phyloP scores from a whole-genome alignment of 2,329 filamentous ascomycete species.

The Verticillium klebahnii region DNA sequence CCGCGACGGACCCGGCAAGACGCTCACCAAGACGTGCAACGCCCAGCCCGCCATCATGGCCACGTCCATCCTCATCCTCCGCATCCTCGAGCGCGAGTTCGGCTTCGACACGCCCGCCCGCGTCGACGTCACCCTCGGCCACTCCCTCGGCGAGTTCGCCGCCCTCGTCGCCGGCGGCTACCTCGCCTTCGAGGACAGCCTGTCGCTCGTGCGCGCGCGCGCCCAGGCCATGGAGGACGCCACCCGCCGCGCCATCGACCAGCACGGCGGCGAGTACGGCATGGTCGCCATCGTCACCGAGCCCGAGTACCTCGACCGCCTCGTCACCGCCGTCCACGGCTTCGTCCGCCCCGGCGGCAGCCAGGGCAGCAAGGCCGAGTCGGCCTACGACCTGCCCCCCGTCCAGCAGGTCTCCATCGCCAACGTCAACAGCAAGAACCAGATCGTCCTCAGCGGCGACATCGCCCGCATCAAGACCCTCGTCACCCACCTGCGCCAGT shows the following conservation, averaged over 20 bases:
- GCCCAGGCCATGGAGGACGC: slow-evolving; percentile 82
- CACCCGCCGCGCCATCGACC: slow-evolving; percentile 58
- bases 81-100: slow-evolving; percentile 81
- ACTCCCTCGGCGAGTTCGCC: slow-evolving; percentile 90
- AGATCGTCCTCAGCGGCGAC: slow-evolving; percentile 89
- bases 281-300: slow-evolving; percentile 94
- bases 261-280: slow-evolving; percentile 77
- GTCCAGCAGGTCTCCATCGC: slow-evolving; percentile 87
- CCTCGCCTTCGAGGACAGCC: slow-evolving; percentile 70
- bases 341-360: slow-evolving; percentile 65
- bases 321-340: slow-evolving; percentile 71
- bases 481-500: slow-evolving; percentile 79
- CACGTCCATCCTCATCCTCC: slow-evolving; percentile 83
- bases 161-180: slow-evolving; percentile 83
- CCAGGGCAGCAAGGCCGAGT: slow-evolving; percentile 63
- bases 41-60: slow-evolving; percentile 97
- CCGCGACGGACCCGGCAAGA: slow-evolving; percentile 69
- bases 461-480: slow-evolving; percentile 78
- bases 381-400: slow-evolving; percentile 62
- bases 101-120: slow-evolving; percentile 66
- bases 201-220: slow-evolving; percentile 70
- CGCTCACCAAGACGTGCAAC: slow-evolving; percentile 77
- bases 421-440: slow-evolving; percentile 93
- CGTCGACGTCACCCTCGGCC: slow-evolving; percentile 80
- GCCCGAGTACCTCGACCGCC: slow-evolving; percentile 63